Base-by-base conservation (phyloP, 495 filamentous ascomycete genomes). In the Lasiosphaeriaceae sp. region DNA sequence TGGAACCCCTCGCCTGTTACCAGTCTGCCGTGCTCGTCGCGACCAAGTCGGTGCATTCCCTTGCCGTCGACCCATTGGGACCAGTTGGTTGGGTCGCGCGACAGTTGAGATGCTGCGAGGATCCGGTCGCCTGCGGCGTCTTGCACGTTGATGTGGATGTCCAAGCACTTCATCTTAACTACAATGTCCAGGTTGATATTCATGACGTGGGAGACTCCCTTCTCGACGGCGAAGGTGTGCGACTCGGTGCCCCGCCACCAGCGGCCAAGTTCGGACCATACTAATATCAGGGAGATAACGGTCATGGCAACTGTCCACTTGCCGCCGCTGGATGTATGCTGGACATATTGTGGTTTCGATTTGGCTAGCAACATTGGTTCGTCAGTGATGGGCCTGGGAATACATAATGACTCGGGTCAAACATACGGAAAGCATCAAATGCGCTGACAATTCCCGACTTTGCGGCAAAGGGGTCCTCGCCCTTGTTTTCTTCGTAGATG, bases 381-480 rank as follows among this genome's bases (percentile, higher is more conserved):
- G 29, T 29, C 19, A 21, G 47, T 41, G 39, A 17, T 44, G 9
- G 17, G 37, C 19, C 56, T 39, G 39, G 43, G 16, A 45, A 23
- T 22, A 45, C 6, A 16, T 31, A 52, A 11, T 48, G 52, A 44
- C n/a, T 14, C 39, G 14, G 61, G 48, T 20, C 16, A 17, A 16
- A 84, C 89, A 67, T 81, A 97, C 92, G 94, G 73, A 98, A 98
- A 62, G 92, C 93, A 82, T 98, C 94, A 72, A 98, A 98, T 37
- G 91, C 89, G 71, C 85, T 82, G 64, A 97, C 80, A 52, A 86
- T 80, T 64, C 79, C 74, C 48, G 77, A 75, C 75, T 89, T 88
- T 59, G 86, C 84, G 60, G 85, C 89, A 73, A 96, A 96, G 61
- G 83, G 72, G 72, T 86, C 86, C 65, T 91, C 88, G 68, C 90